Conservation (phyloP, 345 rosid species). For the Heritiera littoralis region DNA sequence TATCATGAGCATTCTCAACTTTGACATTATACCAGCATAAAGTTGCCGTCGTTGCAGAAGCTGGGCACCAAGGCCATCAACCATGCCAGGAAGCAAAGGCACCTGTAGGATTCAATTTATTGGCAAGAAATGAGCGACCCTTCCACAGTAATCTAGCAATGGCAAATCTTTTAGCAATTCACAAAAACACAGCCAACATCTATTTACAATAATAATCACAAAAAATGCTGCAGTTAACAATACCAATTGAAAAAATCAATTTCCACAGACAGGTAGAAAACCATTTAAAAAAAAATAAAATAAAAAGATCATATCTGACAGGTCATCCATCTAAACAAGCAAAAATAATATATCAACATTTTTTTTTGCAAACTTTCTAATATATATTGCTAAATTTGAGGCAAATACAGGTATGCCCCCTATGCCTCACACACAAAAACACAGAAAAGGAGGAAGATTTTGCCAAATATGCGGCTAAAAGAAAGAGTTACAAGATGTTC, state of each 20-base stretch:
- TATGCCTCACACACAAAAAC: background rate
- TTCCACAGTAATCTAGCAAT: background rate
- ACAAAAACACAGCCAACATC: background rate
- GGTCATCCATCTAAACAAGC: background rate
- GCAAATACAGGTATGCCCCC: background rate
- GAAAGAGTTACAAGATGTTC: slow-evolving; percentile 7
- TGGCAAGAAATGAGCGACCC: slow-evolving; percentile 16
- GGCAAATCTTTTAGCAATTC: background rate
- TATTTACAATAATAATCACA: background rate
- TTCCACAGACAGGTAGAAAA: background rate
- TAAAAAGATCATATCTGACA: too few species aligned
- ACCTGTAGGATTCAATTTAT: slow-evolving; percentile 45
- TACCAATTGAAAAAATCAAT: background rate
- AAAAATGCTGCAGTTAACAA: background rate
- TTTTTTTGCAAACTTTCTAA: background rate
- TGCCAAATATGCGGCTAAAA: background rate
- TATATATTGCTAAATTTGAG: slow-evolving; percentile 1
- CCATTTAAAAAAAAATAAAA: background rate
- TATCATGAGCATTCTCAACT: slow-evolving; percentile 90
- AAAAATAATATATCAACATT: background rate
- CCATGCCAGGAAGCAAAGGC: slow-evolving; percentile 76
- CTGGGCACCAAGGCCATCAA: slow-evolving; percentile 81
- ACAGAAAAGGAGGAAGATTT: too few species aligned
- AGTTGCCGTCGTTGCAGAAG: slow-evolving; percentile 86
- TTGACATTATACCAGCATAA: slow-evolving; percentile 82